Base-by-base conservation (phyloP, 192 early-diverging fungal genomes). In the Powellomyces hirtus region DNA sequence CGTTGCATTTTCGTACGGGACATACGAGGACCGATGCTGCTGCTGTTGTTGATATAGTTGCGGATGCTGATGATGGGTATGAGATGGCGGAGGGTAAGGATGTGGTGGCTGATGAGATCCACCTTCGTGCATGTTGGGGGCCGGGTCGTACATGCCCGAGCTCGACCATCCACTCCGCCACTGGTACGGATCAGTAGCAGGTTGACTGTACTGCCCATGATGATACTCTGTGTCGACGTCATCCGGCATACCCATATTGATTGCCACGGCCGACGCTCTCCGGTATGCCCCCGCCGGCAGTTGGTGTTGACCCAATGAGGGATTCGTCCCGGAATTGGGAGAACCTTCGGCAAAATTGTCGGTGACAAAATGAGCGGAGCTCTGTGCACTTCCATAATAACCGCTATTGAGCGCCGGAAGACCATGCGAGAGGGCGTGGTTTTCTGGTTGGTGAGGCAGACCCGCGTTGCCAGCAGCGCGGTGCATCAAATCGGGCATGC, bases 401-500 rank as follows among this genome's bases (percentile, higher is more conserved):
- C n/a, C 46, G 14, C n/a, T 14, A 42, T 42, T 42, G 16, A 14
- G 46, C 26, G 46, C 5, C 46, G 46, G n/a, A 49, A 49, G 46
- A 14, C 46, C 14, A 24, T 24, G 46, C 46, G n/a, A 24, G n/a
- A 49, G 46, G 14, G 5, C 26, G 46, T 49, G n/a, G n/a, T n/a
- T n/a, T n/a, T n/a, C n/a, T n/a, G n/a, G n/a, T n/a, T n/a, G n/a
- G n/a, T n/a, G n/a, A n/a, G n/a, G n/a, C n/a, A n/a, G n/a, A n/a
- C n/a, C n/a, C n/a, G n/a, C n/a, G n/a, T n/a, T n/a, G n/a, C n/a
- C n/a, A n/a, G n/a, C n/a, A n/a, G n/a, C 46, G n/a, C 26, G 46
- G 5, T 29, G 53, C 29, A 56, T 33, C 36, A 60, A 27, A 4
- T 60, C 59, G 7, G 59, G 59, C 30, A 60, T 60, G 59, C 59